These are phyloP conservation scores for Trematosphaeria pertusa DNA, from an alignment of 2,329 filamentous ascomycete species.

Conservation along the genomic window DNA sequence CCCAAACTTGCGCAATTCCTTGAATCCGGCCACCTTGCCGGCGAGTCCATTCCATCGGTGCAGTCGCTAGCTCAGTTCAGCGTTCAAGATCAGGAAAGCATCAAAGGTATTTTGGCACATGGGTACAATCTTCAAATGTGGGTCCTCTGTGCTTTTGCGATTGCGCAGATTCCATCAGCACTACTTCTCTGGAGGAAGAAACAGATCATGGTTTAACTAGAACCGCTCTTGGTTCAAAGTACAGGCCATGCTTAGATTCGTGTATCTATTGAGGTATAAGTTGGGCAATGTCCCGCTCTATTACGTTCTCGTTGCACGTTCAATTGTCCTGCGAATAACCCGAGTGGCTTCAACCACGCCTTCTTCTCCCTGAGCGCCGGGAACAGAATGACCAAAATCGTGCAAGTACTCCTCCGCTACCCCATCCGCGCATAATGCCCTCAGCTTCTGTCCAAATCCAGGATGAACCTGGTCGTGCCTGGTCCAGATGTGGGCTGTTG, in stretches of 20 bases:
- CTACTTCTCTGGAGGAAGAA: conserved; percentile 3
- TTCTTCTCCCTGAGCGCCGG: background rate
- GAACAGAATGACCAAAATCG: conserved; percentile 1
- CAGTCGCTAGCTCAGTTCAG: background rate
- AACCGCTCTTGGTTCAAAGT: background rate
- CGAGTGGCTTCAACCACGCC: background rate
- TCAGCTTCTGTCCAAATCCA: too few species aligned
- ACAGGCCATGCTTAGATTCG: background rate
- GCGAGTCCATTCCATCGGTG: background rate
- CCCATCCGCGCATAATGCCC: too few species aligned
- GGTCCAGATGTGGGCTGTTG: too few species aligned
- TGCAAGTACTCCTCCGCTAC: conserved; percentile 3
- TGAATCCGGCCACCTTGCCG: background rate
- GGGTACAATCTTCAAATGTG: conserved; percentile 20
- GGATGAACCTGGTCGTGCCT: too few species aligned
- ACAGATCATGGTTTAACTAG: background rate
- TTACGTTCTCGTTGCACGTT: too few species aligned
- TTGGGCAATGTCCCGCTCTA: too few species aligned
- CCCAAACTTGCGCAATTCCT: conserved; percentile 1
- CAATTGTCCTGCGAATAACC: background rate
- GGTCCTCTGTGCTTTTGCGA: conserved; percentile 17
- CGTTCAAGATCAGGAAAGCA: background rate
- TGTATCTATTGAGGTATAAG: too few species aligned
- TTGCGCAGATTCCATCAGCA: conserved; percentile 4
- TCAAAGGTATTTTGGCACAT: conserved; percentile 4